Base-by-base conservation (phyloP, 2,329 filamentous ascomycete genomes). In the Phaeosphaeriaceae sp. region DNA sequence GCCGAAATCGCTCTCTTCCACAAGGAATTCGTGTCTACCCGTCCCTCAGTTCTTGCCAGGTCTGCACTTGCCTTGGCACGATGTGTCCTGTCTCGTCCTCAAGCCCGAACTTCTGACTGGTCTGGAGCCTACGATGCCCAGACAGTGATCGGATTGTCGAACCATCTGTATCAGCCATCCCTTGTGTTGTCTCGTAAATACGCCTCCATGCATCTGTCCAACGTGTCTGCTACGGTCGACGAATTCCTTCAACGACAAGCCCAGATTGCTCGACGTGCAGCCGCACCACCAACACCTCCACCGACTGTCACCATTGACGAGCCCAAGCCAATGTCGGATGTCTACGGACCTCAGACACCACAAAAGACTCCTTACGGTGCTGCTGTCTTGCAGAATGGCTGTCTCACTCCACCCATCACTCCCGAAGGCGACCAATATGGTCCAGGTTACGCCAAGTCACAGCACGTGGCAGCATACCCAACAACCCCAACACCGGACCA, bases 1-100 rank as follows among this genome's bases (percentile, higher is more conserved):
- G 90, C 91, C 74, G 95, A 99, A 81, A 94, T 98, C 71, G 92
- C 93, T 47, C 84, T 98, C 44, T 99, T 97, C 81, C 92, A 98
- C 82, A 91, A 94, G 73, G 95, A 98, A 66, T 99, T 99, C 71
- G 93, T 99, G 62, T 95, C 93, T 17, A 93, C 91, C 55, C 90
- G 90, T 73, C 93, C 95, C 20, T 97, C 94, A 0, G 89, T 93
- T 65, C 92, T 99, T 85, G 93, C 95, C 46, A 87, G 92, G 66
- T 90, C 93, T 45, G 92, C 93, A 11, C 84, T 98, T 55, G 92
- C 92, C 53, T 86, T 99, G 42, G 89, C 94, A 41, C 86, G 93
- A 63, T 94, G 91, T 74, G 92, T 99, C 63, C 86, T 98, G 11
- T 89, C 89, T 71, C 89, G 92, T 58, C 86, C 89, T 42, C 92